A percentile compares a stretch with the other conserved stretches of the same genome.
Conservation (phyloP, 2,329 filamentous ascomycete species). For the Verticillium longisporum region DNA sequence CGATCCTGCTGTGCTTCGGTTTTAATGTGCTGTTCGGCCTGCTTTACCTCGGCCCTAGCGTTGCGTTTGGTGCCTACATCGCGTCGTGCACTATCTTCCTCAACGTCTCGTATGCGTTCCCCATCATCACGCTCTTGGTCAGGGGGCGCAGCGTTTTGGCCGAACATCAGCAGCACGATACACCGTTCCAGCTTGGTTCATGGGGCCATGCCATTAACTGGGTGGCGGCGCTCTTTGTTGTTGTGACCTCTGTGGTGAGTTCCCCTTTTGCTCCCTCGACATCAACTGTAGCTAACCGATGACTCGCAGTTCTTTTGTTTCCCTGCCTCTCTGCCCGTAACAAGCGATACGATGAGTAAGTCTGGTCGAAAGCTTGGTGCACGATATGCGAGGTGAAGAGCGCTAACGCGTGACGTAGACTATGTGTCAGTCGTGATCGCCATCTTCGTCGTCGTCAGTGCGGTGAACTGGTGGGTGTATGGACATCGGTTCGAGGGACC, state of each 20-base stretch:
- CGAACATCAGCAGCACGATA: conserved; percentile 16
- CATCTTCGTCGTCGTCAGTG: conserved; percentile 17
- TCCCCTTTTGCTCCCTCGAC: not conserved
- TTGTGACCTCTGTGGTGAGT: conserved; percentile 29
- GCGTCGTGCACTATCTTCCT: conserved; percentile 37
- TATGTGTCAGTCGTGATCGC: conserved; percentile 29
- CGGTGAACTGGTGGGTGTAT: not conserved
- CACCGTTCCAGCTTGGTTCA: conserved; percentile 21
- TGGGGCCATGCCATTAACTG: conserved; percentile 22
- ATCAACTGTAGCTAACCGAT: not conserved
- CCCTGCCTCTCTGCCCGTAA: conserved; percentile 19
- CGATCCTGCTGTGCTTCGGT: conserved; percentile 31
- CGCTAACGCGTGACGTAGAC: conserved; percentile 13
- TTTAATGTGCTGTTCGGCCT: conserved; percentile 38
- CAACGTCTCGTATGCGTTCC: conserved; percentile 37
- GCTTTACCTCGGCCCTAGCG: conserved; percentile 36
- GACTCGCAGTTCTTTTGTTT: conserved; percentile 23
- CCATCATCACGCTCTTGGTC: conserved; percentile 28
- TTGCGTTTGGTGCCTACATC: conserved; percentile 39
- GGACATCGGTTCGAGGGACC: conserved; percentile 2
- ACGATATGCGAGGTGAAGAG: not conserved
- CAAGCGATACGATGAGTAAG: conserved; percentile 22
- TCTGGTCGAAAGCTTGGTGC: not conserved
- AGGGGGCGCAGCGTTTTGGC: conserved; percentile 25
- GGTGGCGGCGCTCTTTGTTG: conserved; percentile 25